These are phyloP conservation scores for Tetrapisispora fleetii DNA, from an alignment of 805 yeast genomes.

Conservation along the genomic window DNA sequence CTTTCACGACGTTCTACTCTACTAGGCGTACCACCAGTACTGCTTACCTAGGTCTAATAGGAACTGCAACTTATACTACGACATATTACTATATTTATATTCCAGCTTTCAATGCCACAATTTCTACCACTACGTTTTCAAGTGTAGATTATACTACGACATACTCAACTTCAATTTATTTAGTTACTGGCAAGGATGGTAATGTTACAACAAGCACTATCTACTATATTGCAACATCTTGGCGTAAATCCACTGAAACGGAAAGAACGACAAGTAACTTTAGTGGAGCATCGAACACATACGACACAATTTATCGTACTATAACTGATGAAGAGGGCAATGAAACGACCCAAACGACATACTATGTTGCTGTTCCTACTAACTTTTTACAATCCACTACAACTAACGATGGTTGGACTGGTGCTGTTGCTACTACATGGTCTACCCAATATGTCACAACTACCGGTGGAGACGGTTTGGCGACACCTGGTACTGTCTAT, in stretches of 20 bases:
- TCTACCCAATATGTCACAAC: not conserved
- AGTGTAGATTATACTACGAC: not conserved
- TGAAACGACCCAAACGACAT: not conserved
- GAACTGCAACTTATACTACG: not conserved
- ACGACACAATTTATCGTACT: slow-evolving; percentile 3
- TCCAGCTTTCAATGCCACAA: not conserved
- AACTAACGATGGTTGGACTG: too few species aligned
- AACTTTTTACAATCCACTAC: not conserved
- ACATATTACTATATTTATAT: not conserved
- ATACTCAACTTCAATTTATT: too few species aligned
- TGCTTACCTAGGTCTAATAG: not conserved
- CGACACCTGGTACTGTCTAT: not conserved
- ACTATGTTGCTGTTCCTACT: not conserved
- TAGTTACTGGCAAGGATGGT: not conserved
- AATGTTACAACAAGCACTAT: not conserved
- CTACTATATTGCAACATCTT: not conserved
- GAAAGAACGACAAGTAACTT: not conserved
- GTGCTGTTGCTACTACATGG: too few species aligned
- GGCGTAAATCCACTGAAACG: not conserved
- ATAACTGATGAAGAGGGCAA: slow-evolving; percentile 7
- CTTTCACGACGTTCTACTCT: too few species aligned
- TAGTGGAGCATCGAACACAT: slow-evolving; percentile 1
- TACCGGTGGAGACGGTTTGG: not conserved
- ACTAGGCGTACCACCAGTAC: too few species aligned
- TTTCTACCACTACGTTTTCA: not conserved